These are phyloP conservation scores for Clitocybe nebularis DNA, from an alignment of 1,284 basidiomycete genomes.

Conservation along the genomic window DNA sequence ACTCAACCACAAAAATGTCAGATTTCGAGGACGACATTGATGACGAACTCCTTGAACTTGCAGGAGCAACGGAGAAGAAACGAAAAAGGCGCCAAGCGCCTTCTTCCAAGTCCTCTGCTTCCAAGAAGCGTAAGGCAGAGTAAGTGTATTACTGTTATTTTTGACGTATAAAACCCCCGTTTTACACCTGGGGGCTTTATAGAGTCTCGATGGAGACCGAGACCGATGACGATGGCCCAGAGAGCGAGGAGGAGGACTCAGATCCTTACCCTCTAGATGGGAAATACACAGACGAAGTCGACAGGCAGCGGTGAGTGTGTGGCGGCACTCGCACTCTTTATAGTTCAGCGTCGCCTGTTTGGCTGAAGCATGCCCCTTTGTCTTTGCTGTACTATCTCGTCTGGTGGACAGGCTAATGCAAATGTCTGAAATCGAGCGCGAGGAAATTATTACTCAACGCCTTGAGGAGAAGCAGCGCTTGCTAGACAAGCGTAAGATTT, in stretches of 20 bases:
- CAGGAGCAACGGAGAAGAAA: constrained; percentile 38
- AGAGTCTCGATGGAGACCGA: constrained; percentile 36
- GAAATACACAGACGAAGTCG: constrained; percentile 81
- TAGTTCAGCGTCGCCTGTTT: constrained; percentile 25
- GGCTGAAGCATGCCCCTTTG: constrained; percentile 18
- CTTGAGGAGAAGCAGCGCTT: constrained; percentile 78
- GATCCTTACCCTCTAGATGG: constrained; percentile 90
- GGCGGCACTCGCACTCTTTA: constrained; percentile 17
- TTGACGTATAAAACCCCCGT: constrained; percentile 7
- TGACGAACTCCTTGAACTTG: constrained; percentile 45
- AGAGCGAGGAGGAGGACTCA: constrained; percentile 55
- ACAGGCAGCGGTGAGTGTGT: constrained; percentile 69
- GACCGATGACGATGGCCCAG: constrained; percentile 48
- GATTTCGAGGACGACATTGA: constrained; percentile 54
- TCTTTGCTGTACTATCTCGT: constrained; percentile 17
- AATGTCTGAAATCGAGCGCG: constrained; percentile 86
- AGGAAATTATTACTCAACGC: constrained; percentile 78
- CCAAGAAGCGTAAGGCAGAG: constrained; percentile 41
- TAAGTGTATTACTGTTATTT: constrained; percentile 23
- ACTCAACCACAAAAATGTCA: constrained; percentile 43
- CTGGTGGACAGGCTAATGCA: constrained; percentile 57
- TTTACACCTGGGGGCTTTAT: constrained; percentile 13
- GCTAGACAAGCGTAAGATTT: constrained; percentile 71
- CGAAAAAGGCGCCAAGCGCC: constrained; percentile 29
- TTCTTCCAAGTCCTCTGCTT: constrained; percentile 26